Conservation (phyloP, 768 basidiomycete species). For the Tylopilus sp. region DNA sequence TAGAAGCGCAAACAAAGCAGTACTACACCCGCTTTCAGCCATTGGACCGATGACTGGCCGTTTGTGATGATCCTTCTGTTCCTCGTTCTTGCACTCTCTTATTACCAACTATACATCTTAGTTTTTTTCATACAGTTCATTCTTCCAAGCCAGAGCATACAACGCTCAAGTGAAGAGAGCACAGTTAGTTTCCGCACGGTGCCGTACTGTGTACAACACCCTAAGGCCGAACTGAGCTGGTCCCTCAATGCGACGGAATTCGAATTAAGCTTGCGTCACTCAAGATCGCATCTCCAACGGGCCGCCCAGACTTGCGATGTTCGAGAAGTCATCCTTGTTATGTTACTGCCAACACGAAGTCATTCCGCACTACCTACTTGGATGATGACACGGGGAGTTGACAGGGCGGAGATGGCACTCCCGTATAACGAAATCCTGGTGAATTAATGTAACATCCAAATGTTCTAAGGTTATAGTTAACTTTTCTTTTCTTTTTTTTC, state of each 20-base stretch:
- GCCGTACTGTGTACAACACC: too few relatives aligned
- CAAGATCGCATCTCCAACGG: neutral
- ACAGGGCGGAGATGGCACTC: neutral
- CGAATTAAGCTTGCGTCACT: neutral
- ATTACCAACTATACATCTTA: slow-evolving; percentile 6
- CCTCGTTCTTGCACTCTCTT: neutral
- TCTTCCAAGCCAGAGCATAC: neutral
- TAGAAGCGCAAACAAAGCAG: slow-evolving; percentile 81
- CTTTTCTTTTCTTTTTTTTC: too few relatives aligned
- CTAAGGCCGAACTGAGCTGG: slow-evolving; percentile 1
- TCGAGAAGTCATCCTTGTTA: neutral
- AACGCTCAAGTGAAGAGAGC: neutral
- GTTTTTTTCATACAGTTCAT: neutral
- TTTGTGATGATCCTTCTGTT: neutral
- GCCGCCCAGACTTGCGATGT: neutral
- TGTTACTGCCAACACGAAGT: neutral
- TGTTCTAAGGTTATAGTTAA: too few relatives aligned
- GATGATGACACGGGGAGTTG: neutral
- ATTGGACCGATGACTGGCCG: slow-evolving; percentile 34
- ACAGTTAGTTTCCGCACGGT: neutral
- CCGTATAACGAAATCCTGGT: neutral
- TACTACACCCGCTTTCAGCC: slow-evolving; percentile 84
- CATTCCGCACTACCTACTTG: neutral
- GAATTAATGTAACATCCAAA: neutral
- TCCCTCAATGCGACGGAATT: neutral